Evolutionary conservation across 2,329 filamentous ascomycete genomes (phyloP).

Genomic region (Cladophialophora psammophila): DNA sequence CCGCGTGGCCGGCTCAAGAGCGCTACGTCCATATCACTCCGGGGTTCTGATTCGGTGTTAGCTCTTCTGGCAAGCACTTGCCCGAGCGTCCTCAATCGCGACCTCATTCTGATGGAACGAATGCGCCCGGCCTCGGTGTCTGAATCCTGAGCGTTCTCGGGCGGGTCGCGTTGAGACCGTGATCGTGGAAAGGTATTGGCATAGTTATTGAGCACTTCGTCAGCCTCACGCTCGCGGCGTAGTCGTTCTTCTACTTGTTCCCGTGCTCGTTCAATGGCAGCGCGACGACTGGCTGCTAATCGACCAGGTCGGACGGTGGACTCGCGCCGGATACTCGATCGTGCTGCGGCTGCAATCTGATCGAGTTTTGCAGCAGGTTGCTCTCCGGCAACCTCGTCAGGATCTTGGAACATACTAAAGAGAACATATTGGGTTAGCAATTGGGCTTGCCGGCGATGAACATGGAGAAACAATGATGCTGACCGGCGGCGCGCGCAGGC

Average conservation of each 20-base stretch:
- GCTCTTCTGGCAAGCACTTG: slow-evolving; percentile 6
- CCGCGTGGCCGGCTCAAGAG: slow-evolving; percentile 7
- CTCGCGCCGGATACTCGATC: slow-evolving; percentile 66
- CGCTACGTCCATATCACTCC: slow-evolving; percentile 20
- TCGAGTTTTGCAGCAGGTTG: slow-evolving; percentile 58
- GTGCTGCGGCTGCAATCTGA: slow-evolving; percentile 56
- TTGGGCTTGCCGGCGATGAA: not conserved
- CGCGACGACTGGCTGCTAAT: slow-evolving; percentile 21
- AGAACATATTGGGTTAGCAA: slow-evolving; percentile 24
- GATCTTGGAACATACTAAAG: slow-evolving; percentile 62
- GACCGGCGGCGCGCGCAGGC: slow-evolving; percentile 25
- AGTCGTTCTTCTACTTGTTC: slow-evolving; percentile 5
- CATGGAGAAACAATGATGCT: slow-evolving; percentile 34
- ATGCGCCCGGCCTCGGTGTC: slow-evolving; percentile 35
- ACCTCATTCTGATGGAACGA: not conserved
- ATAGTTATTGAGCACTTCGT: slow-evolving; percentile 16
- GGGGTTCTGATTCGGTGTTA: slow-evolving; percentile 13
- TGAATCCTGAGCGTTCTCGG: slow-evolving; percentile 24
- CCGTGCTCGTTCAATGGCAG: slow-evolving; percentile 31
- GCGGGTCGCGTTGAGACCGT: slow-evolving; percentile 15
- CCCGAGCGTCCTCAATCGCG: not conserved
- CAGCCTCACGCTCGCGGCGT: slow-evolving; percentile 17
- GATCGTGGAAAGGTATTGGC: not conserved
- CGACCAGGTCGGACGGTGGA: slow-evolving; percentile 44
- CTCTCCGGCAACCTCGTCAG: slow-evolving; percentile 55